These are phyloP conservation scores for Peziza echinospora DNA, from an alignment of 495 filamentous ascomycete species.

Conservation along the genomic window DNA sequence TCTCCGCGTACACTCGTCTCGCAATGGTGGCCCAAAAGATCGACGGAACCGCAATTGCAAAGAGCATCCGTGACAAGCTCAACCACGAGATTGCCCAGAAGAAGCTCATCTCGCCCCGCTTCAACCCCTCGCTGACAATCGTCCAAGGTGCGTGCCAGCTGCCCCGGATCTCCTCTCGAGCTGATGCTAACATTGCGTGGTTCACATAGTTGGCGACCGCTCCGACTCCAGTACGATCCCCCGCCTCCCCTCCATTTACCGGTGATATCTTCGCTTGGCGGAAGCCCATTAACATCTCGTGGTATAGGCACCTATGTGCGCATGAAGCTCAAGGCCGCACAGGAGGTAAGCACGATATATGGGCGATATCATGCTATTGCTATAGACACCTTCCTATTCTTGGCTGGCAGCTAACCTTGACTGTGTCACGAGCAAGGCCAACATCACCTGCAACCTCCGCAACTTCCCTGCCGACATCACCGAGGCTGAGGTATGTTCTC, in stretches of 20 bases:
- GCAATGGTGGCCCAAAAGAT: conserved; percentile 72
- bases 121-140: conserved; percentile 72
- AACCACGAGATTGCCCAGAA: conserved; percentile 56
- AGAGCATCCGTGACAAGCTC: conserved; percentile 60
- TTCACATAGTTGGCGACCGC: conserved; percentile 54
- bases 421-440: no score
- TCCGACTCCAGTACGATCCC: conserved; percentile 66
- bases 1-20: background rate
- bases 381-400: no score
- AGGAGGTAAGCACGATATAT: conserved; percentile 42
- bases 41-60: conserved; percentile 87
- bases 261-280: background rate
- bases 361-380: background rate
- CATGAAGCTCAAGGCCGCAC: conserved; percentile 95
- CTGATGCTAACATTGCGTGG: background rate
- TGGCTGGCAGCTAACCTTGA: no score
- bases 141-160: conserved; percentile 56
- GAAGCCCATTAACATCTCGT: conserved; percentile 1
- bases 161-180: background rate
- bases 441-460: conserved; percentile 67
- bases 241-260: background rate
- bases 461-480: conserved; percentile 62
- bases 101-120: conserved; percentile 63
- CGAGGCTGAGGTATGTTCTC: conserved; percentile 38
- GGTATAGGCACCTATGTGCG: conserved; percentile 79